phyloP scores from a whole-genome alignment of 2,329 filamentous ascomycete genomes.

The Shiraia sp. region DNA sequence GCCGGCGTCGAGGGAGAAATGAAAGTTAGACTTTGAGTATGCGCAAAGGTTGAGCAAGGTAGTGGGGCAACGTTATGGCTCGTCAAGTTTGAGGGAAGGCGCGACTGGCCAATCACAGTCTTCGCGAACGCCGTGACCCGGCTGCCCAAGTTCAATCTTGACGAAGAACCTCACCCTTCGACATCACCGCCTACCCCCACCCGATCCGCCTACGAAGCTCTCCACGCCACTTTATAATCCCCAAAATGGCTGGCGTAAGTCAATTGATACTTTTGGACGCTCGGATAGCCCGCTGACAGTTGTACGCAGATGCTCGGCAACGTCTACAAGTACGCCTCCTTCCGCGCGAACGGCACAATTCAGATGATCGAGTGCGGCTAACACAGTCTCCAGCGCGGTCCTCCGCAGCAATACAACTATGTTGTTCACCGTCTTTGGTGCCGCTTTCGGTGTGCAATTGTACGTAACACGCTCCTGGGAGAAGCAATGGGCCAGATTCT shows the following conservation, averaged over 20 bases:
- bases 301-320: slow-evolving; percentile 53
- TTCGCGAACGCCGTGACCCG: slow-evolving; percentile 26
- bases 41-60: neutral
- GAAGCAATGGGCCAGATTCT: slow-evolving; percentile 17
- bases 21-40: no score
- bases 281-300: slow-evolving; percentile 27
- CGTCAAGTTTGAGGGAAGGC: slow-evolving; percentile 10
- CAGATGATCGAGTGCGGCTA: slow-evolving; percentile 22
- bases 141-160: slow-evolving; percentile 25
- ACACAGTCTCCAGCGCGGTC: slow-evolving; percentile 64
- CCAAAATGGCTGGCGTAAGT: slow-evolving; percentile 65
- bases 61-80: slow-evolving; percentile 12
- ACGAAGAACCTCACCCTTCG: slow-evolving; percentile 21
- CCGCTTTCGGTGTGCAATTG: slow-evolving; percentile 93
- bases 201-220: slow-evolving; percentile 26
- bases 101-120: slow-evolving; percentile 31
- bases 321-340: slow-evolving; percentile 57
- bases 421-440: slow-evolving; percentile 81
- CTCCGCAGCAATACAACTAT: slow-evolving; percentile 88
- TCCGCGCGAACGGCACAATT: slow-evolving; percentile 15
- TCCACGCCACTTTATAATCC: slow-evolving; percentile 21
- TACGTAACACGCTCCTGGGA: slow-evolving; percentile 55
- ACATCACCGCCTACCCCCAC: slow-evolving; percentile 29
- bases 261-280: slow-evolving; percentile 24
- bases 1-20: no score